Conservation (phyloP, 257 asterid genomes). For the Handroanthus guayacan region DNA sequence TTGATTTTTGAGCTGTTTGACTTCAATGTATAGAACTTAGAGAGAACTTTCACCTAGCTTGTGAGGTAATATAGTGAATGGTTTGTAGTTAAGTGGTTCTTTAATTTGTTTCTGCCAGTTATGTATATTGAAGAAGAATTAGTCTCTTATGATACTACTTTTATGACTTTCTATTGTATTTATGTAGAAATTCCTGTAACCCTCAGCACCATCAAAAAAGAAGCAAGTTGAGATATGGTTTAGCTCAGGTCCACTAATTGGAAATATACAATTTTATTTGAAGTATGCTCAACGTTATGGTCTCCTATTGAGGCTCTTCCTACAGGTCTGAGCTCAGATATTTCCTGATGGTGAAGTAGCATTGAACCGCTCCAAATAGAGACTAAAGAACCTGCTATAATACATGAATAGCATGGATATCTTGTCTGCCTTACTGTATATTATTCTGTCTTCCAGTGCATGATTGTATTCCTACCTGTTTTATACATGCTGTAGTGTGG, state of each 20-base stretch:
- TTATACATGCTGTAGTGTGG: constrained; percentile 21
- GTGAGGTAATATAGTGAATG: constrained; percentile 12
- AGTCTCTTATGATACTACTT: not conserved
- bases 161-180: constrained; percentile 9
- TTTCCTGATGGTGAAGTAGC: constrained; percentile 12
- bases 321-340: not conserved
- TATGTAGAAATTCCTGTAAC: not conserved
- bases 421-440: not conserved
- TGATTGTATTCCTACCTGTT: constrained; percentile 8
- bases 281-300: constrained; percentile 11
- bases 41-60: not conserved
- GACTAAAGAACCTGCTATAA: not conserved
- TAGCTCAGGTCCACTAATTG: not conserved
- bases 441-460: not conserved
- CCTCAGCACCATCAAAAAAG: not conserved
- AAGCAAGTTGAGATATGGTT: constrained; percentile 23
- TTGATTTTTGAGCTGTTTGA: not conserved
- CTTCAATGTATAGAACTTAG: constrained; percentile 13
- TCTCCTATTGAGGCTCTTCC: constrained; percentile 6
- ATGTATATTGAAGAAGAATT: not conserved
- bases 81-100: constrained; percentile 18
- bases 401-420: constrained; percentile 12
- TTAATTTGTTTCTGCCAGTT: constrained; percentile 1
- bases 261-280: constrained; percentile 8
- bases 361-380: constrained; percentile 15